Conservation (phyloP, 2,329 filamentous ascomycete species). For the Phialocephala sp. region DNA sequence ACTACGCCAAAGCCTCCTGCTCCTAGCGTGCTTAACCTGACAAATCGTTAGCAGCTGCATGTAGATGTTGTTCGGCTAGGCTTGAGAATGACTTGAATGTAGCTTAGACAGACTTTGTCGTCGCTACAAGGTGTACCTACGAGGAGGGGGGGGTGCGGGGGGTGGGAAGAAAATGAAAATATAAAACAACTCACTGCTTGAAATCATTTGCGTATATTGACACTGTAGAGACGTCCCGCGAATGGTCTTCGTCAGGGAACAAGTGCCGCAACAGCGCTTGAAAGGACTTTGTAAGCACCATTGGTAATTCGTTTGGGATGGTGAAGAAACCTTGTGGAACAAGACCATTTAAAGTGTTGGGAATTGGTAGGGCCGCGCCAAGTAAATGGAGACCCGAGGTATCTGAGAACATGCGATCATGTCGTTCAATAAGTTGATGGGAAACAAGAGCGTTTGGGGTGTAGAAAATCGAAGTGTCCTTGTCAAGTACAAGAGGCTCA, state of each 20-base stretch:
- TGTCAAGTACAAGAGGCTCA: background rate
- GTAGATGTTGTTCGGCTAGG: too few relatives aligned
- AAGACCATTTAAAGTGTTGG: background rate
- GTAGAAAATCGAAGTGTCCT: background rate
- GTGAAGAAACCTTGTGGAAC: background rate
- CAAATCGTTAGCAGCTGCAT: background rate
- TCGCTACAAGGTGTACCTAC: too few relatives aligned
- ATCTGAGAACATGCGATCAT: background rate
- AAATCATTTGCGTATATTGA: conserved; percentile 21
- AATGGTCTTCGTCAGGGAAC: background rate
- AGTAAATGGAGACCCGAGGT: background rate
- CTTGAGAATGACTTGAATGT: too few relatives aligned
- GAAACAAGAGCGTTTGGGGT: background rate
- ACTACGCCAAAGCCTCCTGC: conserved; percentile 71
- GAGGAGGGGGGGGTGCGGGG: too few relatives aligned
- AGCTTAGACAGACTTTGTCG: too few relatives aligned
- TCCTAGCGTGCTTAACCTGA: conserved; percentile 19
- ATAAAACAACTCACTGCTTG: conserved; percentile 15
- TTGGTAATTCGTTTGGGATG: background rate
- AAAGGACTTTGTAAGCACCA: background rate
- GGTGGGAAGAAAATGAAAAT: too few relatives aligned
- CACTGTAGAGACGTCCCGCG: background rate
- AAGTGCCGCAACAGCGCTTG: background rate
- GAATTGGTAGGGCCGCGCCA: background rate
- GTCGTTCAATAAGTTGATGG: background rate